Evolutionary conservation across 257 asterid species (phyloP).

Genomic region (Orobanche coerulescens): DNA sequence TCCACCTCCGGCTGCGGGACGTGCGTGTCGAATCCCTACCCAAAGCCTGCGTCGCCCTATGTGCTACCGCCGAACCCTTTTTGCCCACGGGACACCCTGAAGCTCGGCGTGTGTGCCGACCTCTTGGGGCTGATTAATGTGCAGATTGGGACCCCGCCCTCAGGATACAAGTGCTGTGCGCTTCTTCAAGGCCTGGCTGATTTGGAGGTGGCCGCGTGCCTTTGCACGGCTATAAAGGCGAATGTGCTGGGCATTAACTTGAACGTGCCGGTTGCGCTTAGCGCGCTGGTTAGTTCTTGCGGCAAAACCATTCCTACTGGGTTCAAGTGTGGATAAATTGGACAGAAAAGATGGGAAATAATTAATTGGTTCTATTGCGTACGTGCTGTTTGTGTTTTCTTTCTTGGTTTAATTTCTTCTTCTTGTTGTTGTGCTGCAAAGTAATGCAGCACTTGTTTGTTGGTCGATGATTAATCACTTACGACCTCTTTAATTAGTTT

Average conservation of each 20-base stretch:
- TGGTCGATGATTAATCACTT: no score
- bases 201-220: constrained; percentile 82
- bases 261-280: constrained; percentile 63
- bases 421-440: no score
- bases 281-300: constrained; percentile 58
- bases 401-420: no score
- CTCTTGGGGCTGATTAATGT: constrained; percentile 47
- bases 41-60: no score
- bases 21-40: constrained; percentile 26
- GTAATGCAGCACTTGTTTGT: no score
- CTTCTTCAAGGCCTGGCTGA: constrained; percentile 60
- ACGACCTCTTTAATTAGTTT: no score
- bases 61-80: constrained; percentile 53
- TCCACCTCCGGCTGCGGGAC: constrained; percentile 39
- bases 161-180: constrained; percentile 51
- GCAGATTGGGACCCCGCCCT: constrained; percentile 47
- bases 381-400: background rate
- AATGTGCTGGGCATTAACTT: constrained; percentile 77
- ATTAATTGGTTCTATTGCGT: no score
- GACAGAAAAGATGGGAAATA: no score
- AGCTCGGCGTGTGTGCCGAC: constrained; percentile 65
- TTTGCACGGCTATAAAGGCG: constrained; percentile 77
- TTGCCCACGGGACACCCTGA: constrained; percentile 74
- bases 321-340: constrained; percentile 42
- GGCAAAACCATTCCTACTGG: constrained; percentile 61